Evolutionary conservation across 108 stramenopile species (phyloP).

Genomic region (Fragilaria radians): DNA sequence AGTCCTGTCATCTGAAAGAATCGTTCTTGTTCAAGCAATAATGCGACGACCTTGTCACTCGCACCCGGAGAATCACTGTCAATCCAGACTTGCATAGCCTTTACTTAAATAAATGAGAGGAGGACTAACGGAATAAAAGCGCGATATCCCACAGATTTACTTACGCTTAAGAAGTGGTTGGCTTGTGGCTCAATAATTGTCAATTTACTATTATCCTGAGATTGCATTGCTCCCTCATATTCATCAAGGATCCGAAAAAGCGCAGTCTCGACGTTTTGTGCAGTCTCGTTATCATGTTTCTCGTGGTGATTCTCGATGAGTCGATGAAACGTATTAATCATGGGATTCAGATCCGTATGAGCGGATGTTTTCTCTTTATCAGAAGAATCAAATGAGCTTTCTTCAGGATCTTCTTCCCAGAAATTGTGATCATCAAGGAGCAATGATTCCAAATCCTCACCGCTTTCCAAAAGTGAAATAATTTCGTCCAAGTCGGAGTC

Average conservation of each 20-base stretch:
- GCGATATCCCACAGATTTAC: background rate
- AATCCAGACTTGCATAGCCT: conserved; percentile 15
- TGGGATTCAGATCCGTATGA: too few relatives aligned
- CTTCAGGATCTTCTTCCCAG: too few relatives aligned
- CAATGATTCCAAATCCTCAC: background rate
- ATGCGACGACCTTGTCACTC: background rate
- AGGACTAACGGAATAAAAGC: background rate
- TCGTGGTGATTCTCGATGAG: too few relatives aligned
- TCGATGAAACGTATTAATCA: too few relatives aligned
- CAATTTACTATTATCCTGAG: too few relatives aligned
- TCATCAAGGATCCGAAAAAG: conserved; percentile 6
- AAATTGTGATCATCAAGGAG: background rate
- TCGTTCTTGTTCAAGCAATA: conserved; percentile 6
- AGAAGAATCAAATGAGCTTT: too few relatives aligned
- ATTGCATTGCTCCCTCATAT: conserved; percentile 4
- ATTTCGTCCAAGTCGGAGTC: background rate
- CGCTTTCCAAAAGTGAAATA: background rate
- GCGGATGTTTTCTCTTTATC: too few relatives aligned
- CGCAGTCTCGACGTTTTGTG: conserved; percentile 1
- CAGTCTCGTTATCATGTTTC: background rate
- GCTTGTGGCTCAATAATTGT: background rate
- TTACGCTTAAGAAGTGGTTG: background rate
- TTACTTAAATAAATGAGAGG: conserved; percentile 8
- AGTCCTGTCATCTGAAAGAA: background rate
- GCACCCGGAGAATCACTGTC: background rate